Conservation (phyloP, 2,329 filamentous ascomycete genomes). For the Lecanosticta acicola region DNA sequence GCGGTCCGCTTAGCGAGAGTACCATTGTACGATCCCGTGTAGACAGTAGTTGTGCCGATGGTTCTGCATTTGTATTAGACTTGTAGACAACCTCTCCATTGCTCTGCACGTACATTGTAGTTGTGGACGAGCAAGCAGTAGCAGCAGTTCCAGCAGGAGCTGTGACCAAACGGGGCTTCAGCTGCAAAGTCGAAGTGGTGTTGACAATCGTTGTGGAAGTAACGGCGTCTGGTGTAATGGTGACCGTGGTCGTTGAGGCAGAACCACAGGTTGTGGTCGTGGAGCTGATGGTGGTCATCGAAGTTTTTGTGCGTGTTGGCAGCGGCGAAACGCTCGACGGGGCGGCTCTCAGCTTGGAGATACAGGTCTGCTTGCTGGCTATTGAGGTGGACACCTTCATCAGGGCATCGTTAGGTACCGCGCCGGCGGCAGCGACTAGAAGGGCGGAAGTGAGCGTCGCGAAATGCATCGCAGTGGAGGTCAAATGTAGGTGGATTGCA, state of each 20-base stretch:
- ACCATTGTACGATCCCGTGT: slow-evolving; percentile 22
- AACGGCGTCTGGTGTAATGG: slow-evolving; percentile 18
- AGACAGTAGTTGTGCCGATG: slow-evolving; percentile 18
- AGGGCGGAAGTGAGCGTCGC: slow-evolving; percentile 8
- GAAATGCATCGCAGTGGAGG: slow-evolving; percentile 6
- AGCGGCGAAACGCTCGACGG: slow-evolving; percentile 6
- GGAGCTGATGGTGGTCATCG: slow-evolving; percentile 14
- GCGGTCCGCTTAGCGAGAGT: slow-evolving; percentile 21
- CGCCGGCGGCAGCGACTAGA: slow-evolving; percentile 6
- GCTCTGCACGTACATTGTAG: slow-evolving; percentile 14
- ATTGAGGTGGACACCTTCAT: slow-evolving; percentile 11
- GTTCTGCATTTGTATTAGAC: slow-evolving; percentile 9
- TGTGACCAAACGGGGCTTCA: neutral
- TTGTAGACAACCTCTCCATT: neutral
- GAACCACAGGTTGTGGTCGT: slow-evolving; percentile 18
- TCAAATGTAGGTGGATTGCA: neutral
- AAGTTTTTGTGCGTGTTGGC: slow-evolving; percentile 15
- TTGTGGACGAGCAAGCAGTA: slow-evolving; percentile 16
- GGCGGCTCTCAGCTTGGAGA: slow-evolving; percentile 18
- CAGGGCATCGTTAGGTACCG: slow-evolving; percentile 7
- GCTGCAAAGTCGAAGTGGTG: slow-evolving; percentile 3
- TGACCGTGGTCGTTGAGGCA: slow-evolving; percentile 13
- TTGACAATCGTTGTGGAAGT: slow-evolving; percentile 9
- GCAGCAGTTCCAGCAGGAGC: neutral
- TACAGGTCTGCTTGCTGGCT: slow-evolving; percentile 15